Evolutionary conservation across 116 monocot species (phyloP), one percentile per base, ranked within the genome.

Genomic region (Papilionanthe hybrid): DNA sequence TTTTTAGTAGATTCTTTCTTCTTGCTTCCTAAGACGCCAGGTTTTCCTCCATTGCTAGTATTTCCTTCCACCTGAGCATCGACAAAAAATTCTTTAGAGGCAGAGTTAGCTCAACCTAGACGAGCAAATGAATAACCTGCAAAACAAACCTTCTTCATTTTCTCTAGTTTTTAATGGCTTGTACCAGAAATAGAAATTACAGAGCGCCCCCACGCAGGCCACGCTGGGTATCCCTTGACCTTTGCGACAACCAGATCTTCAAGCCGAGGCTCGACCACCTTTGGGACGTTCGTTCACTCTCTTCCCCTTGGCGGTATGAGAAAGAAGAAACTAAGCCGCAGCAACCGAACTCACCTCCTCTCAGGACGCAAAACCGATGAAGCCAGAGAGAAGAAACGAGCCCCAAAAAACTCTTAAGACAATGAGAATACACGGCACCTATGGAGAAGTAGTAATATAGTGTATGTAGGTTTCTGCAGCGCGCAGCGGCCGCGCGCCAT

Each of bases 231-330:
- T 4, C 91, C 97, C 92, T 94, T 92, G 75, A 96, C 94, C 84
- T 94, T 94, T 20, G 89, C 94, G 56, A 97, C 86, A 44, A 92
- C 97, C 42, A 94, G 85, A 87, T 97, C 94, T 12, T 92, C 96
- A 13, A 92, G 77, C 58, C 80, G 77, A 72, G 89, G 82, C 81
- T 88, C 79, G 79, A 75, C 81, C 68, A 72, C 86, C 91, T 92
- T 89, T 23, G 77, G 72, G 75, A 79, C 63, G 28, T 89, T 88
- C 45, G 75, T 86, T 6, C 68, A 86, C 72, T 75, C 88, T 72
- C 72, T 87, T 72, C 89, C 83, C 76, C 82, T 56, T 11, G 93
- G 91, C 44, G 91, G 77, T 89, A 95, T 92, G 53, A 81, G 13
- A 19, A 19, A 22, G 22, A 22, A 22, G 25, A 63, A 63, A 63